A percentile compares a stretch with the other conserved stretches of the same genome.
Evolutionary conservation across 441 rosid species (phyloP).

Genomic region (Erodium trifolium): DNA sequence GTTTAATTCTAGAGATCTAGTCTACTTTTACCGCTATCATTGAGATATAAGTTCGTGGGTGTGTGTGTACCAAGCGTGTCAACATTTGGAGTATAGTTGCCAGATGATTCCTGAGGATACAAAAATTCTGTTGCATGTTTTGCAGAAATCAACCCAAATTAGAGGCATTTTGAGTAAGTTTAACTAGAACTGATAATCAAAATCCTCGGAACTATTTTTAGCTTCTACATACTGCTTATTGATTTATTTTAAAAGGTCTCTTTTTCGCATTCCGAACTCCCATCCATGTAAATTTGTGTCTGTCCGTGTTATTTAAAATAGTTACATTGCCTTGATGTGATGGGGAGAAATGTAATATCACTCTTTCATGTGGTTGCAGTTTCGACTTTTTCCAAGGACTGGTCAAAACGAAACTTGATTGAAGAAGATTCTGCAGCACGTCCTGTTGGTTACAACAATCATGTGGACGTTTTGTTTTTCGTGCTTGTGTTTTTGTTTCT

Average conservation of each 20-base stretch:
- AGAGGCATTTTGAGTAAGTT: background rate
- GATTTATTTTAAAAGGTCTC: background rate
- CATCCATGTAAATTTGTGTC: background rate
- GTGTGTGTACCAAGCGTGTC: too few relatives aligned
- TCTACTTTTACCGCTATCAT: background rate
- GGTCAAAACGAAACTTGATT: conserved; percentile 62
- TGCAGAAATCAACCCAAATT: background rate
- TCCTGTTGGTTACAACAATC: conserved; percentile 2
- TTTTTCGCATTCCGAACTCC: background rate
- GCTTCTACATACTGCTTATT: background rate
- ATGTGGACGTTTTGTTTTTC: background rate
- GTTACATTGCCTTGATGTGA: background rate
- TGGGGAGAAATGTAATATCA: conserved; percentile 3
- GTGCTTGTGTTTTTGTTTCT: background rate
- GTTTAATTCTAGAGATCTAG: background rate
- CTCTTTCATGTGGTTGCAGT: conserved; percentile 38
- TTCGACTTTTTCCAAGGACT: conserved; percentile 82
- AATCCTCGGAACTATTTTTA: background rate
- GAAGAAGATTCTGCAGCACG: conserved; percentile 26
- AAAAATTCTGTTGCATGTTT: background rate
- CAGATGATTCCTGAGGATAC: too few relatives aligned
- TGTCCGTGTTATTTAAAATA: background rate
- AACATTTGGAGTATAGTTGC: too few relatives aligned
- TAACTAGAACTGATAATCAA: too few relatives aligned
- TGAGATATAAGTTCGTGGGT: background rate